These are phyloP conservation scores for Bipolaris gigantea DNA, from an alignment of 2,329 filamentous ascomycete species.

Conservation along the genomic window DNA sequence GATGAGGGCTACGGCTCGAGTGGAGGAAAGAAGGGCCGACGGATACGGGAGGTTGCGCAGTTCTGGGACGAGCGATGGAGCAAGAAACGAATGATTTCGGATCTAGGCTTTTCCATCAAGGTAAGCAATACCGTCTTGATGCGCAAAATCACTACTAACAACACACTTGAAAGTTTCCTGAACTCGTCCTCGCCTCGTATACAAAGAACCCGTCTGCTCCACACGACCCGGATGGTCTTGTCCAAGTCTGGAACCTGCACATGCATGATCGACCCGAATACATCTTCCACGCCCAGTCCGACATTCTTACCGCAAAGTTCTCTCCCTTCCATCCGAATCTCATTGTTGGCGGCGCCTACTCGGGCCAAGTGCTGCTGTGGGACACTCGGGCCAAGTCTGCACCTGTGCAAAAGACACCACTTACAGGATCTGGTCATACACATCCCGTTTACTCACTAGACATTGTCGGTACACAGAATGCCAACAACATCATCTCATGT, in stretches of 20 bases:
- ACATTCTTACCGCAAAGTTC: conserved; percentile 93
- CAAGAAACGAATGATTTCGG: conserved; percentile 95
- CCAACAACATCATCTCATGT: conserved; percentile 96
- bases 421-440: conserved; percentile 92
- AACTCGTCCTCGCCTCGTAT: conserved; percentile 90
- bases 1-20: conserved; percentile 72
- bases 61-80: conserved; percentile 96
- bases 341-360: conserved; percentile 94
- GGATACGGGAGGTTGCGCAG: conserved; percentile 84
- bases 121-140: conserved; percentile 42
- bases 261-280: conserved; percentile 94
- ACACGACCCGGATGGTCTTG: conserved; percentile 87
- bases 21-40: conserved; percentile 69
- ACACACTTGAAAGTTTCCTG: conserved; percentile 64
- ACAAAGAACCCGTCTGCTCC: conserved; percentile 96
- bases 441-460: conserved; percentile 95
- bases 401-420: conserved; percentile 92
- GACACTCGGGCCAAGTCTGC: conserved; percentile 82
- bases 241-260: conserved; percentile 97
- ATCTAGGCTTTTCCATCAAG: conserved; percentile 93
- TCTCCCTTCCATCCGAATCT: conserved; percentile 98
- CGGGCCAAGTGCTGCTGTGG: conserved; percentile 94
- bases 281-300: conserved; percentile 92
- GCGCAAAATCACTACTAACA: conserved; percentile 20
- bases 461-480: conserved; percentile 96